Evolutionary conservation across 768 basidiomycete genomes (phyloP), one percentile per base, ranked within the genome.

Genomic region (Auricularia sp.): DNA sequence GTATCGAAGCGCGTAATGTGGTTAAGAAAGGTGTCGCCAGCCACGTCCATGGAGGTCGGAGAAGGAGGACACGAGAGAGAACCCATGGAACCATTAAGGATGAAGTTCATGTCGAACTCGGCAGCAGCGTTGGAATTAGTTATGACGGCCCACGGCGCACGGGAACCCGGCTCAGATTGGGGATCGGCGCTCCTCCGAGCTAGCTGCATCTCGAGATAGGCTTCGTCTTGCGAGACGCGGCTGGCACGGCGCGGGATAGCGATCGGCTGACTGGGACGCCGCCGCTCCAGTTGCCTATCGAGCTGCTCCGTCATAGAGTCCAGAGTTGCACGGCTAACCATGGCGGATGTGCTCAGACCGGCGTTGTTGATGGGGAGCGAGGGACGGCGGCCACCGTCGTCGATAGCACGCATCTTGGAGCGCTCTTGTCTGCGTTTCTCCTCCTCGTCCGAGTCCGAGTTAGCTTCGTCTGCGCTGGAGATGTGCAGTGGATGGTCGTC

Each of bases 381-480:
- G 3, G 78, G 78, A 53, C 78, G 66, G 34, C 78, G 70, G 10
- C 71, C 73, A 36, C 78, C 78, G 51, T 77, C 78, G 69, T 79
- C 78, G 61, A 79, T 77, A 18, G 78, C 78, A 34, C 78, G 74
- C 73, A 78, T 77, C 67, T 79, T 79, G 4, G 76, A 72, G 47
- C 78, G 71, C 59, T 66, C 74, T 44, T 65, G 69, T 29, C 72
- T 65, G 23, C 67, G 72, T 2, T 68, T 72, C n/a, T 72, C 74
- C 16, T 70, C 71, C 33, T 76, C 74, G 60, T 76, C 77, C 66
- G 79, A 77, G 67, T 77, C 74, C 7, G 39, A 42, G 39, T 42
- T 42, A 14, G 39, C 39, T 63, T 73, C 72, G 68, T 68, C 72
- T 67, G 76, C 76, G 53, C 56, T 59, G 23, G 23, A 14, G 23